phyloP scores from a whole-genome alignment of 75 land plant genomes.

The Ceratopteris richardii region DNA sequence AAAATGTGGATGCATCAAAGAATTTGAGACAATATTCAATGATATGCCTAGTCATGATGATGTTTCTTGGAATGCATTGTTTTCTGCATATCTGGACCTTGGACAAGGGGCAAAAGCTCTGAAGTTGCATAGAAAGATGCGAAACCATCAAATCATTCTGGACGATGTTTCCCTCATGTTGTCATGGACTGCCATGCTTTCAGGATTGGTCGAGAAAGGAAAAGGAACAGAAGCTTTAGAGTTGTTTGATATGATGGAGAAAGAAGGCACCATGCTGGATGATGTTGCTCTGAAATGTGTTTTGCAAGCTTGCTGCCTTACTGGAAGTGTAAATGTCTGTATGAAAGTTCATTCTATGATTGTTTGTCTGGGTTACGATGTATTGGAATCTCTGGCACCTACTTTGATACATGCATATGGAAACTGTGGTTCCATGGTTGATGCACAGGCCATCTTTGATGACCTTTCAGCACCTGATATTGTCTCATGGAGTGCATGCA shows the following conservation, averaged over 20 bases:
- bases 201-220: slow-evolving; percentile 2
- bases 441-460: neutral
- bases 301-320: neutral
- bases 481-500: neutral
- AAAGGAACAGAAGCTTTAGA: slow-evolving; percentile 3
- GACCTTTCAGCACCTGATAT: neutral
- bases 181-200: slow-evolving; percentile 1
- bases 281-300: neutral
- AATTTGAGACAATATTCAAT: slow-evolving; percentile 2
- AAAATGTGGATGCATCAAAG: slow-evolving; percentile 10
- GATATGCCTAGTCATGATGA: neutral
- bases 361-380: neutral
- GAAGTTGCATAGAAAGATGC: slow-evolving; percentile 47
- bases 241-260: neutral
- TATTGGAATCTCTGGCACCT: neutral
- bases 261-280: neutral
- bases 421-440: neutral
- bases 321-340: neutral
- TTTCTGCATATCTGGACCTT: slow-evolving; percentile 53
- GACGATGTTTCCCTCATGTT: neutral
- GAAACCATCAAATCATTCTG: slow-evolving; percentile 43
- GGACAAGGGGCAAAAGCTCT: slow-evolving; percentile 22
- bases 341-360: neutral
- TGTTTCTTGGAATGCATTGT: slow-evolving; percentile 49
- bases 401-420: slow-evolving; percentile 1